Percentiles rank a stretch among this genome's conserved stretches.
These are phyloP conservation scores for Microcyclospora tardicrescens DNA, from an alignment of 2,329 filamentous ascomycete genomes.

Conservation along the genomic window DNA sequence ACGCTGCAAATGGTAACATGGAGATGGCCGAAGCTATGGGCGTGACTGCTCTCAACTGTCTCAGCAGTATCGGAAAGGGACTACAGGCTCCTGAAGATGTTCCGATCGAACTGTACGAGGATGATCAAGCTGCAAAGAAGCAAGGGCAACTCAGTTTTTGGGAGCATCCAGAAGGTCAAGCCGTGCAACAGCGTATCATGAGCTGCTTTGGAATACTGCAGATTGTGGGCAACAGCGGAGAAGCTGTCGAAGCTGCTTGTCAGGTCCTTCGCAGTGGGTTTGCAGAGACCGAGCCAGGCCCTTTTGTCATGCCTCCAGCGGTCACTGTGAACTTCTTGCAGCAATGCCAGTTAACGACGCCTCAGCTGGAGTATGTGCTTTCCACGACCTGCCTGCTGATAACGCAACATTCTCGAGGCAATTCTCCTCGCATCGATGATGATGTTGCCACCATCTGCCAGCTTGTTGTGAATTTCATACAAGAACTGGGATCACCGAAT, in stretches of 20 bases:
- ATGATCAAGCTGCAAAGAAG: slow-evolving; percentile 23
- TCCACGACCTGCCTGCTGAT: slow-evolving; percentile 60
- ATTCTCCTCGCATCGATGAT: slow-evolving; percentile 30
- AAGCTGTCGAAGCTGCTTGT: slow-evolving; percentile 61
- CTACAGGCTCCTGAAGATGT: slow-evolving; percentile 56
- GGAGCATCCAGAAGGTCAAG: slow-evolving; percentile 35
- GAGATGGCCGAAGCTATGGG: slow-evolving; percentile 32
- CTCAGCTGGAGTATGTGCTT: slow-evolving; percentile 55
- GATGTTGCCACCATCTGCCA: slow-evolving; percentile 43
- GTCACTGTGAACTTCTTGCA: slow-evolving; percentile 52
- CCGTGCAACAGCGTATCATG: slow-evolving; percentile 40
- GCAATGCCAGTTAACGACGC: slow-evolving; percentile 42
- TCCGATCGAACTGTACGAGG: slow-evolving; percentile 53
- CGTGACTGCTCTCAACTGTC: slow-evolving; percentile 49
- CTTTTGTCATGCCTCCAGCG: slow-evolving; percentile 59
- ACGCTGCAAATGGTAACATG: slow-evolving; percentile 22
- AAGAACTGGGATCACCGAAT: slow-evolving; percentile 47
- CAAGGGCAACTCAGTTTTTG: slow-evolving; percentile 28
- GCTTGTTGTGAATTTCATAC: slow-evolving; percentile 51
- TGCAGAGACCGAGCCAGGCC: slow-evolving; percentile 58
- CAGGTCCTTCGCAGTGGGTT: slow-evolving; percentile 61
- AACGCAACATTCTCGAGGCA: slow-evolving; percentile 24
- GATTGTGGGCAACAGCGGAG: slow-evolving; percentile 47
- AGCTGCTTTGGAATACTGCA: slow-evolving; percentile 38
- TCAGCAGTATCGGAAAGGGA: slow-evolving; percentile 58